Percentiles rank a stretch among this genome's conserved stretches.
Evolutionary conservation across 2,329 filamentous ascomycete species (phyloP).

Genomic region (Fusarium verrucosum): DNA sequence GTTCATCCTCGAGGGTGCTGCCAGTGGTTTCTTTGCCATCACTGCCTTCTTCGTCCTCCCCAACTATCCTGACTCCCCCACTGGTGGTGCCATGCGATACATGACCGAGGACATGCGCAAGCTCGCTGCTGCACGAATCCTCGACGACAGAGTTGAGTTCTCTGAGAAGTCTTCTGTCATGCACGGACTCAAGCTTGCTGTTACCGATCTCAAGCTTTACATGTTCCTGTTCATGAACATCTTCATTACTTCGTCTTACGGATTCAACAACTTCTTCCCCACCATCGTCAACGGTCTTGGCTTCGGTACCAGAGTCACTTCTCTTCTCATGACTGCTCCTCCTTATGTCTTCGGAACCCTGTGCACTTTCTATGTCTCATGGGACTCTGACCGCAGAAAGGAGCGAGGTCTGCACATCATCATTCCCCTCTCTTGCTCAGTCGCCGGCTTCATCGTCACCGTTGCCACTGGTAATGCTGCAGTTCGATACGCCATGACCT

Average conservation of each 20-base stretch:
- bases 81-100: slow-evolving; percentile 18
- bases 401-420: slow-evolving; percentile 70
- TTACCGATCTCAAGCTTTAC: slow-evolving; percentile 34
- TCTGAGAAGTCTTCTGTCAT: slow-evolving; percentile 28
- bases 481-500: slow-evolving; percentile 39
- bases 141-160: slow-evolving; percentile 26
- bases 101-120: slow-evolving; percentile 34
- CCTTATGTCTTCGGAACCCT: slow-evolving; percentile 66
- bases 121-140: slow-evolving; percentile 25
- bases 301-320: slow-evolving; percentile 60
- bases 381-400: slow-evolving; percentile 68
- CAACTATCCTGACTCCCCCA: slow-evolving; percentile 26
- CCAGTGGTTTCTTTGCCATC: slow-evolving; percentile 31
- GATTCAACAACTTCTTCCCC: slow-evolving; percentile 51
- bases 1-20: slow-evolving; percentile 71
- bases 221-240: slow-evolving; percentile 37
- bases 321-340: slow-evolving; percentile 65
- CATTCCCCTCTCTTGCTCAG: slow-evolving; percentile 62
- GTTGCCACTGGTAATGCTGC: slow-evolving; percentile 58
- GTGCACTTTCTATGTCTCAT: slow-evolving; percentile 65
- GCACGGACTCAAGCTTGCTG: slow-evolving; percentile 32
- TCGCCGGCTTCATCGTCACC: slow-evolving; percentile 67
- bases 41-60: slow-evolving; percentile 38
- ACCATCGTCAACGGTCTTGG: slow-evolving; percentile 66
- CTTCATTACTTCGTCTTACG: slow-evolving; percentile 42